phyloP scores from a whole-genome alignment of 1,284 basidiomycete genomes.

The Cutaneotrichosporon sp. region DNA sequence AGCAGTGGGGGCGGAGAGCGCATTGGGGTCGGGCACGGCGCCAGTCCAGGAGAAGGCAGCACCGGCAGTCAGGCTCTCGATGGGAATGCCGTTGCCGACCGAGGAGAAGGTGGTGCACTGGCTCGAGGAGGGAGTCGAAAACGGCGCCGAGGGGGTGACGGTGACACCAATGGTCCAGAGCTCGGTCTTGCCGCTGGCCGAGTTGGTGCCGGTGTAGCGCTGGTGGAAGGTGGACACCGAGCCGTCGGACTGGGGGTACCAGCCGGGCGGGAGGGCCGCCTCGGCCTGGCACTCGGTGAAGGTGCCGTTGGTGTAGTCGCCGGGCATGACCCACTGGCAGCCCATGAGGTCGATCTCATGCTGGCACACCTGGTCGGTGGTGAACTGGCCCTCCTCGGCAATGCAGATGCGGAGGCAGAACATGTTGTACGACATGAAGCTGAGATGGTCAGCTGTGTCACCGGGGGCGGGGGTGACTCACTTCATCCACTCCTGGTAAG shows the following conservation, averaged over 20 bases:
- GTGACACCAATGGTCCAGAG: constrained; percentile 50
- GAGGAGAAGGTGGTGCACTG: constrained; percentile 52
- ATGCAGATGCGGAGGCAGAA: constrained; percentile 56
- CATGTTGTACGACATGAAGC: constrained; percentile 53
- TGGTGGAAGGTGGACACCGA: constrained; percentile 53
- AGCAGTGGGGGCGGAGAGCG: constrained; percentile 29
- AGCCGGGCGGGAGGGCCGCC: constrained; percentile 52
- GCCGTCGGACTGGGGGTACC: constrained; percentile 48
- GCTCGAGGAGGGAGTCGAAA: constrained; percentile 49
- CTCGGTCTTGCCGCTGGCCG: constrained; percentile 27
- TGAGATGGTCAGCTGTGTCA: constrained; percentile 19
- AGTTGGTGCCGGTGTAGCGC: constrained; percentile 54
- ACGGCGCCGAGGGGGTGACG: constrained; percentile 46
- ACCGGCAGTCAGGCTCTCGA: constrained; percentile 26
- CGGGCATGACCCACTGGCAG: constrained; percentile 55
- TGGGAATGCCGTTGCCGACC: constrained; percentile 43
- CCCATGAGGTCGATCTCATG: constrained; percentile 55
- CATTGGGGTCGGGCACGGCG: constrained; percentile 12
- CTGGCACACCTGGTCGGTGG: constrained; percentile 48
- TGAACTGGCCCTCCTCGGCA: constrained; percentile 47
- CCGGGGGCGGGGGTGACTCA: constrained; percentile 31
- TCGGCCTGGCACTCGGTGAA: constrained; percentile 55
- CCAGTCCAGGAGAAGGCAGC: constrained; percentile 22
- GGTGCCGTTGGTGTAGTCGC: constrained; percentile 53
- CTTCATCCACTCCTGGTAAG: constrained; percentile 60